Base-by-base conservation (phyloP, 148 eudicot species). In the Rhododendron ovatum region DNA sequence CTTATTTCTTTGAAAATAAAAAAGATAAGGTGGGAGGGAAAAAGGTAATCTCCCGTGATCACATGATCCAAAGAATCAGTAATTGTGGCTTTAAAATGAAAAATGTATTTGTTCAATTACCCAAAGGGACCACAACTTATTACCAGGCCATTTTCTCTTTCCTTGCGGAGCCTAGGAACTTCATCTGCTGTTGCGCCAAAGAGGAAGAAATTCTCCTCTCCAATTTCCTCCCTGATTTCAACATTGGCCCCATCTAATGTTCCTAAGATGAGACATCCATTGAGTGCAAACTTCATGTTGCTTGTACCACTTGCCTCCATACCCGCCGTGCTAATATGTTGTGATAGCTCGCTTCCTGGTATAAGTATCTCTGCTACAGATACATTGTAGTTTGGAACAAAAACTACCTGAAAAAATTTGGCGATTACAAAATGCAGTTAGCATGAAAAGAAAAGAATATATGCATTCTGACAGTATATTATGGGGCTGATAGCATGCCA, bases 261-360 rank as follows among this genome's bases (percentile, higher is more conserved):
- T 86, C 98, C 99, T 43, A 95, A 93, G 37, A 98, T 94, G 65
- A 98, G 96, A 90, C 99, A 98, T 24, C 99, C 99, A 91, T 98
- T 98, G 22, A 98, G 98, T 61, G 98, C 92, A 86, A 98, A 98
- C 89, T 98, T 98, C 99, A 98, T 98, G 90, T 95, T 95, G 90
- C 99, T 95, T 76, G 99, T 98, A 69, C 99, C 99, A 86, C 98
- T 95, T 86, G 99, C 99, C 90, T 98, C 99, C 98, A 95, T 95
- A 51, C 99, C 99, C 20, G 99, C 99, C 33, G 99, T 98, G 91
- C 99, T 98, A 65, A 98, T 98, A 89, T 98, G 99, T 87, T 98
- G 99, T 39, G 99, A 98, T 50, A 98, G 89, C 90, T 98, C 99
- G 89, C 99, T 98, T 86, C 99, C 99, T 7, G 99, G 99, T 84